phyloP scores from a whole-genome alignment of 2,329 filamentous ascomycete genomes.

The Xylaria sp. region DNA sequence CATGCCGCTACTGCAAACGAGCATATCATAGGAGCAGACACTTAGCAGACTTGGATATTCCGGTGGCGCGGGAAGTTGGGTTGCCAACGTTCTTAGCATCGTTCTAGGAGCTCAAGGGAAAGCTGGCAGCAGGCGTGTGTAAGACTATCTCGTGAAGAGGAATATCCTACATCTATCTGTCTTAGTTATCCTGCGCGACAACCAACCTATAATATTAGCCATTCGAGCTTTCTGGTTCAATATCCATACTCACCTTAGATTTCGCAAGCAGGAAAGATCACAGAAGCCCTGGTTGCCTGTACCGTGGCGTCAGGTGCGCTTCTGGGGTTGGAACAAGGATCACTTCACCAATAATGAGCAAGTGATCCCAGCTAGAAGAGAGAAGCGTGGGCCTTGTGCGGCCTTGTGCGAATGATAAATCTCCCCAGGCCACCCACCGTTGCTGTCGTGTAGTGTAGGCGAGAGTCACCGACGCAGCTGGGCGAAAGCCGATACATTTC shows the following conservation, averaged over 20 bases:
- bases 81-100: not conserved
- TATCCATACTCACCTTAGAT: constrained; percentile 1
- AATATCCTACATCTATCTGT: not conserved
- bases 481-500: constrained; percentile 24
- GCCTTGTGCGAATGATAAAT: constrained; percentile 45
- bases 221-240: not conserved
- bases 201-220: not conserved
- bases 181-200: not conserved
- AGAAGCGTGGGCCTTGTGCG: constrained; percentile 35
- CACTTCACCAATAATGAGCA: constrained; percentile 39
- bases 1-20: not conserved
- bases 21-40: not conserved
- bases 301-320: constrained; percentile 42
- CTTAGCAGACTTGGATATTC: not conserved
- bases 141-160: not conserved
- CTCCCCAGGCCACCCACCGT: constrained; percentile 40
- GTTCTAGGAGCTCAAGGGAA: not conserved
- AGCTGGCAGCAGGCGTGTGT: not conserved
- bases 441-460: constrained; percentile 8
- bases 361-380: constrained; percentile 40
- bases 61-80: not conserved
- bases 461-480: constrained; percentile 24
- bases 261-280: constrained; percentile 10
- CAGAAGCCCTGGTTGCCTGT: constrained; percentile 26
- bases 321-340: constrained; percentile 42